Base-by-base conservation (phyloP, 345 rosid species). In the Lenwebbia sp. region DNA sequence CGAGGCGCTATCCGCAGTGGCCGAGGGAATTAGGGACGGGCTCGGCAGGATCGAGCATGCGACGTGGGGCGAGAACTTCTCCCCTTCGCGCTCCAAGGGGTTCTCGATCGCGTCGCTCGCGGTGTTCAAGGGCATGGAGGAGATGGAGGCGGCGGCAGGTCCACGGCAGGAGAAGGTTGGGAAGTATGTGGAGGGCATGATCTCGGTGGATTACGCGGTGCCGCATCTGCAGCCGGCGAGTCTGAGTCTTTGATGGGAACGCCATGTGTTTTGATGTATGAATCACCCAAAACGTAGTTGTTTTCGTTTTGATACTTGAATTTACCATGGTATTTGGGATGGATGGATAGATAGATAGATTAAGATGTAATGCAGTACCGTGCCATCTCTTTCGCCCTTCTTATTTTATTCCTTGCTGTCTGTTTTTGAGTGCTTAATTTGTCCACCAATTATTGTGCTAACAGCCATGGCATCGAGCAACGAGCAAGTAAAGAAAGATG, bases 31-130 rank as follows among this genome's bases (percentile, higher is more conserved):
- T 22, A 91, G 91, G 82, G 91, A 88, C 82, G 88, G 82, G 4
- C 86, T 87, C 52, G 90, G 88, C 40, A 92, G 86, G 40, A 87
- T 93, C 60, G 87, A 89, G 70, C 90, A 92, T 83, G 74, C 93
- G 6, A 95, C 91, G 10, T 86, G 90, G 26, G 99, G 99, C 54
- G 95, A 92, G 85, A 96, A 93, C 90, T 95, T 96, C 85, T 92
- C 96, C 30, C 94, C 94, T 4, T 95, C 82, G 3, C 92, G 95
- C 86, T 95, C 94, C 3, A 93, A 93, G 54, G 98, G 96, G 19
- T 94, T 92, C 84, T 91, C 93, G 11, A 90, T 93, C 75, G 96
- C 91, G 8, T 93, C 95, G 54, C 85, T 95, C n/a, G 91, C 92
- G 50, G 92, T 92, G 84, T 92, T 93, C 82, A 87, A n/a, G n/a